Evolutionary conservation across 257 asterid genomes (phyloP), one percentile per base, ranked within the genome.

Genomic region (Nicotiana otophora): DNA sequence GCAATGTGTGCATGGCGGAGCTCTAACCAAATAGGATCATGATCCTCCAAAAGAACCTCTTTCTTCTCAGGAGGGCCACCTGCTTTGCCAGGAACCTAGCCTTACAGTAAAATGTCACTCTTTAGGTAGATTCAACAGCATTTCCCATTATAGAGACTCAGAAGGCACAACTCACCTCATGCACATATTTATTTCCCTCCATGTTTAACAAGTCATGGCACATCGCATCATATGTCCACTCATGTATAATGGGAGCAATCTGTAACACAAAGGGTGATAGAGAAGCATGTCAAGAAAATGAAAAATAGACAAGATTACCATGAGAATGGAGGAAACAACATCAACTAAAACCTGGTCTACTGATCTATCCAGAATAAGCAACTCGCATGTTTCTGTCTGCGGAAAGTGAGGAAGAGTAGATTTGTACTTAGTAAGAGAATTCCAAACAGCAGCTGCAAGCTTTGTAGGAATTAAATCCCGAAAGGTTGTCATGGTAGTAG

Each of bases 171-270:
- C 76, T 86, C 87, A 96, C 99, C 98, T 96, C 97, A 77, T 96
- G 97, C 12, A 94, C 94, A 82, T 93, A 96, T 87, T 96, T 96
- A 87, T 93, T 96, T 82, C 99, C 99, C 57, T 96, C 99, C 98
- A 96, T 93, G 84, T 90, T 87, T 82, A 96, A 90, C 86, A 96
- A 87, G 81, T 96, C 99, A 88, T 89, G 99, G 87, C 99, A 96
- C 98, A 96, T 94, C 46, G 99, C 98, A 82, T 96, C 99, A 89
- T 96, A 96, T 46, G 99, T 94, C 99, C 99, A 96, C 85, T 96
- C 99, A 83, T 96, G 99, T 87, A 96, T 96, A 75, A 96, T 83
- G 33, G 99, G 99, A 88, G 99, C 94, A 85, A 96, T 91, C 99
- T 96, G 88, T 58, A 81, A 19, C 64, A 79, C 57, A 78, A 26